Evolutionary conservation across 345 rosid genomes (phyloP).

Genomic region (Syzygium grande): DNA sequence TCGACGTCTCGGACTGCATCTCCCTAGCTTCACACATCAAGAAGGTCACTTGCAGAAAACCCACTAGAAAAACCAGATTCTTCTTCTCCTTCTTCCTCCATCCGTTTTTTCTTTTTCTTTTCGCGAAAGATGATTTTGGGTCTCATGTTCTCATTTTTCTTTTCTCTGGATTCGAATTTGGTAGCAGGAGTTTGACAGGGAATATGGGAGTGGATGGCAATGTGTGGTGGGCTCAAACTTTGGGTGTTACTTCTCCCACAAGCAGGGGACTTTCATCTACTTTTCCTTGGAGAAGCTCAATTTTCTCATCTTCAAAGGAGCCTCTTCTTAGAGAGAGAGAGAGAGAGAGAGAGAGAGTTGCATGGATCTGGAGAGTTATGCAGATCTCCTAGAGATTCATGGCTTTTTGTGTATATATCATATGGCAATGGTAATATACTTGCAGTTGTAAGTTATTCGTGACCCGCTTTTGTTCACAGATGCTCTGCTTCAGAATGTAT

Average conservation of each 20-base stretch:
- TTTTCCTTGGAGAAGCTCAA: constrained; percentile 38
- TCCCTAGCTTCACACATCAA: constrained; percentile 38
- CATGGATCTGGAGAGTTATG: not conserved
- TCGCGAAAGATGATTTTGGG: not conserved
- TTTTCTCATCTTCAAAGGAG: constrained; percentile 45
- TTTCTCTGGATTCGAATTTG: not conserved
- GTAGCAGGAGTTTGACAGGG: constrained; percentile 31
- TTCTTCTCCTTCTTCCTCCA: not conserved
- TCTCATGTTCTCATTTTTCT: not conserved
- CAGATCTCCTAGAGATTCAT: not conserved
- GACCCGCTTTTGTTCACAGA: not conserved
- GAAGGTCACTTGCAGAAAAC: constrained; percentile 16
- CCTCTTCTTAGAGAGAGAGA: constrained; percentile 12
- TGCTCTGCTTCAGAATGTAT: not conserved
- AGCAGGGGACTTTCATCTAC: constrained; percentile 36
- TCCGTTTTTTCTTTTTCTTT: not conserved
- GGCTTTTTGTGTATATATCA: not conserved
- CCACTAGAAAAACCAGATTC: not conserved
- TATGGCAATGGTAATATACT: not conserved
- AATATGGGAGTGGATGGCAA: constrained; percentile 39
- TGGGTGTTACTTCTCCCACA: constrained; percentile 43
- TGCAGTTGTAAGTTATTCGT: not conserved
- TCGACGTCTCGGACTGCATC: constrained; percentile 29
- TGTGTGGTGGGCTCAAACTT: constrained; percentile 48
- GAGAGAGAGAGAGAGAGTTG: not conserved